Conservation (phyloP, 2,329 filamentous ascomycete species). For the Alternaria sp. region DNA sequence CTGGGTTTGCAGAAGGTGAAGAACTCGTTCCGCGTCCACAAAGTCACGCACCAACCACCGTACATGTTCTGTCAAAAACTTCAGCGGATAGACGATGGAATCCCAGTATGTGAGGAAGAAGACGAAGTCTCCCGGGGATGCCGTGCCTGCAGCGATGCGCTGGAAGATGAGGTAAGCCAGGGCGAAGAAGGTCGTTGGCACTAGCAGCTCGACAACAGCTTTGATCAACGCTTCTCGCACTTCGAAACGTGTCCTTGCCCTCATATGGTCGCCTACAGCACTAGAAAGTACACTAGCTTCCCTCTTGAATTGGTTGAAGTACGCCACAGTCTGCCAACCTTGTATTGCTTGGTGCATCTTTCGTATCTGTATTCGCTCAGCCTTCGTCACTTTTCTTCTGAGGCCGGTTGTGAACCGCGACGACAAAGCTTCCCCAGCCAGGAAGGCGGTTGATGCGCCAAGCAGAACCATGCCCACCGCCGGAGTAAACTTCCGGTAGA, state of each 20-base stretch:
- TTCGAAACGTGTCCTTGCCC: not conserved
- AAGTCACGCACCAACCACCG: not conserved
- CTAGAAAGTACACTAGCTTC: not conserved
- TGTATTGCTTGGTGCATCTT: conserved; percentile 19
- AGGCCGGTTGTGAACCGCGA: not conserved
- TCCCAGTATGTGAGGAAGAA: conserved; percentile 20
- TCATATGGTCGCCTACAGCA: not conserved
- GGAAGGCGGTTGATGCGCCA: not conserved
- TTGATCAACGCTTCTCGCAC: not conserved
- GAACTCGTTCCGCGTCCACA: conserved; percentile 58
- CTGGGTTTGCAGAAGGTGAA: conserved; percentile 61
- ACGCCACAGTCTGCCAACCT: conserved; percentile 61
- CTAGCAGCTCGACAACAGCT: conserved; percentile 10
- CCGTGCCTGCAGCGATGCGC: conserved; percentile 55
- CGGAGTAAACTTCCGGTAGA: not conserved
- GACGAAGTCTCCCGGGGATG: conserved; percentile 56
- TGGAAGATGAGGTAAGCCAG: conserved; percentile 53
- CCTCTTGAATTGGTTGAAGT: conserved; percentile 49
- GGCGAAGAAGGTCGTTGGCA: conserved; percentile 32
- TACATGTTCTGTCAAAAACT: conserved; percentile 40
- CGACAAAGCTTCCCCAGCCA: not conserved
- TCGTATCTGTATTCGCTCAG: conserved; percentile 5
- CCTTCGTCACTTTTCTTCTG: not conserved
- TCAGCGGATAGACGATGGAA: conserved; percentile 48
- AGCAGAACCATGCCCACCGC: not conserved